Evolutionary conservation across 805 yeast genomes (phyloP).

Genomic region (Scheffersomyces coipomensis): DNA sequence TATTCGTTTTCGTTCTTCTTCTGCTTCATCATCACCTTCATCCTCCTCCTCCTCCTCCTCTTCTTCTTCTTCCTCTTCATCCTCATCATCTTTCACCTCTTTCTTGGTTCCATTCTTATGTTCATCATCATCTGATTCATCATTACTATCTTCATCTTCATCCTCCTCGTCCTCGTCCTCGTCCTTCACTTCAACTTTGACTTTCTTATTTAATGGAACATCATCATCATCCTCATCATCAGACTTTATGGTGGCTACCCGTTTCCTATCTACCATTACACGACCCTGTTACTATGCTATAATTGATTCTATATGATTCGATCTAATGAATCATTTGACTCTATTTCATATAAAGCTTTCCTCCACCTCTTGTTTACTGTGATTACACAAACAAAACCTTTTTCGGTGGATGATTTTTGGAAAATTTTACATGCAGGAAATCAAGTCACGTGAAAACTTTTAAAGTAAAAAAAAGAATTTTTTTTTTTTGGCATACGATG

Average conservation of each 20-base stretch:
- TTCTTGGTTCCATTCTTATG: neutral
- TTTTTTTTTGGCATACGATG: slow-evolving; percentile 1
- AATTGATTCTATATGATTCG: too few relatives aligned
- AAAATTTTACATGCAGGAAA: neutral
- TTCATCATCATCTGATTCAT: slow-evolving; percentile 20
- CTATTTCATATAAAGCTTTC: too few relatives aligned
- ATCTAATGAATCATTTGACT: too few relatives aligned
- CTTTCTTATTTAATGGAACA: slow-evolving; percentile 21
- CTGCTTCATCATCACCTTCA: slow-evolving; percentile 44
- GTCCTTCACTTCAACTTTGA: slow-evolving; percentile 16
- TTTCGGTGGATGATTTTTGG: neutral
- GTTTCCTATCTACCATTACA: slow-evolving; percentile 33
- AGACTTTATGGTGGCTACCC: slow-evolving; percentile 21
- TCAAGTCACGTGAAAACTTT: neutral
- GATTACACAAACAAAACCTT: neutral
- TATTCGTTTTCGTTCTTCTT: slow-evolving; percentile 39
- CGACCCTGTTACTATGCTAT: too few relatives aligned
- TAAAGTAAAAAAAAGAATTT: too few relatives aligned
- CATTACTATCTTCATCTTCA: slow-evolving; percentile 20
- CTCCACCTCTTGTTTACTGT: neutral
- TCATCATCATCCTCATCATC: slow-evolving; percentile 29
- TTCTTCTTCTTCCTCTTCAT: slow-evolving; percentile 23
- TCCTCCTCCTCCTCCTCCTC: slow-evolving; percentile 40
- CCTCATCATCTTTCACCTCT: slow-evolving; percentile 12
- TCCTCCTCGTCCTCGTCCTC: slow-evolving; percentile 24